phyloP scores from a whole-genome alignment of 345 rosid species.

The Mallotus nudiflorus region DNA sequence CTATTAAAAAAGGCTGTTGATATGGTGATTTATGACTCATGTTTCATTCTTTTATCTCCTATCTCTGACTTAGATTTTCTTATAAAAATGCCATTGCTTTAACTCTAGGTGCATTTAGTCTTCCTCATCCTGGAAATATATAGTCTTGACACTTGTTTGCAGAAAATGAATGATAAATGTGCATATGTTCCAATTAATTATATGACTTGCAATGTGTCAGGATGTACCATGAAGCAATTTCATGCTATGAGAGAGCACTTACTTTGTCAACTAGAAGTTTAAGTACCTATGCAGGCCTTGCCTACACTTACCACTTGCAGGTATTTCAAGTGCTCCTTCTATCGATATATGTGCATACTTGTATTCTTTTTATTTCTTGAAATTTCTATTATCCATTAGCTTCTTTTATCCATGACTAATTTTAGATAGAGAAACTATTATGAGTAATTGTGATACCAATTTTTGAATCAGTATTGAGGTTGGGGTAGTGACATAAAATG shows the following conservation, averaged over 20 bases:
- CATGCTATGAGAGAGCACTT: conserved; percentile 81
- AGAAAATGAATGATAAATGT: neutral
- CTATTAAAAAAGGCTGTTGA: neutral
- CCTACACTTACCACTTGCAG: conserved; percentile 94
- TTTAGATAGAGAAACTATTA: no score
- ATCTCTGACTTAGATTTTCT: neutral
- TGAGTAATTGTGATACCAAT: no score
- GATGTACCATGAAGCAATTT: conserved; percentile 67
- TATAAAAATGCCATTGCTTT: neutral
- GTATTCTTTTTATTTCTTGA: neutral
- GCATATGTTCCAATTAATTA: conserved; percentile 4
- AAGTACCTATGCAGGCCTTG: conserved; percentile 95
- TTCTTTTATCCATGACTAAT: no score
- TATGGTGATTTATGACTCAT: neutral
- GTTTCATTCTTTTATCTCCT: neutral
- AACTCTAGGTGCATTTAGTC: neutral
- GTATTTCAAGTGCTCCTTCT: conserved; percentile 43
- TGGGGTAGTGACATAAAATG: neutral
- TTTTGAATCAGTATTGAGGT: neutral
- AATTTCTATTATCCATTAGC: no score
- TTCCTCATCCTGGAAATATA: neutral
- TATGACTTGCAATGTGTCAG: conserved; percentile 37
- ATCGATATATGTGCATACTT: neutral
- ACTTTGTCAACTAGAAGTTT: conserved; percentile 72
- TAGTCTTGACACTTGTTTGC: no score